phyloP scores from a whole-genome alignment of 2,329 filamentous ascomycete genomes.

The Ceratocystis eucalypticola region DNA sequence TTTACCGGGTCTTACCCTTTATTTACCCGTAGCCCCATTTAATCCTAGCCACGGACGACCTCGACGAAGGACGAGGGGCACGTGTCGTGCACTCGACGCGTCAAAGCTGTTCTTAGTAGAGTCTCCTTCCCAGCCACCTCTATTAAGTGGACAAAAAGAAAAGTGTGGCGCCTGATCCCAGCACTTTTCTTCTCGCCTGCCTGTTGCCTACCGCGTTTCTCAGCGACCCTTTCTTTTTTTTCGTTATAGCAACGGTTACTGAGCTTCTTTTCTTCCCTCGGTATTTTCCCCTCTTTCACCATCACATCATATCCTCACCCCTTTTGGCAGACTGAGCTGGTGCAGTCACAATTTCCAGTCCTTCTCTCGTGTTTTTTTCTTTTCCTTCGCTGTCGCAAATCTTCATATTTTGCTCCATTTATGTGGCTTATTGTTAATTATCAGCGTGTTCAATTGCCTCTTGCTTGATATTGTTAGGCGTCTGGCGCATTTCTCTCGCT shows the following conservation, averaged over 20 bases:
- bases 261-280: constrained; percentile 6
- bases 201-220: constrained; percentile 1
- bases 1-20: not conserved
- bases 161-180: not conserved
- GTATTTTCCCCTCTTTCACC: constrained; percentile 4
- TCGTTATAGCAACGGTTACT: constrained; percentile 8
- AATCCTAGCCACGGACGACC: not conserved
- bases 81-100: not conserved
- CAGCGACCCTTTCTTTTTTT: constrained; percentile 2
- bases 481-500: not conserved
- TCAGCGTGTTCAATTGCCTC: not conserved
- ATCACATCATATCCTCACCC: not conserved
- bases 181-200: not conserved
- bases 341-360: not conserved
- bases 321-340: not conserved
- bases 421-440: not conserved
- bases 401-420: not conserved
- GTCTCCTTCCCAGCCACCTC: constrained; percentile 11
- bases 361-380: not conserved
- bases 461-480: not conserved
- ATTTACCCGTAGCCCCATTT: not conserved
- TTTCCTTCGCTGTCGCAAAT: not conserved
- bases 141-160: constrained; percentile 4
- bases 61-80: not conserved
- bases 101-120: not conserved